Base-by-base conservation (phyloP, 2,329 filamentous ascomycete genomes). In the Pseudocercospora eumusae region DNA sequence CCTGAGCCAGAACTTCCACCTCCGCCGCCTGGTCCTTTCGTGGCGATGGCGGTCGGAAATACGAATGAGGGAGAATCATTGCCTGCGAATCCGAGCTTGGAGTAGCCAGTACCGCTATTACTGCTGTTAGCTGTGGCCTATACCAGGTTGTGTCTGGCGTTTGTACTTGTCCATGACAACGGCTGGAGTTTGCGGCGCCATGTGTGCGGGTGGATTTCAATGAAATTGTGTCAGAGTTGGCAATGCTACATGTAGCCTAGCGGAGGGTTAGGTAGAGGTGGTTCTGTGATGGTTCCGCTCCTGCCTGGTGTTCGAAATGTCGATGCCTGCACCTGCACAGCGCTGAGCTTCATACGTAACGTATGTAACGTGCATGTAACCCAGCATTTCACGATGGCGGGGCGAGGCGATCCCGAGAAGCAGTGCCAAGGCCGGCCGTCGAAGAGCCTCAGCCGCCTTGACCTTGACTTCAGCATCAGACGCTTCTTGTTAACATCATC, bases 121-220 rank as follows among this genome's bases (percentile, higher is more conserved):
- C 45, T 20, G n/a, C 61, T 60, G 55, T 67, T 74, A 66, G 72
- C 69, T 68, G 61, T 68, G 45, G 7, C 50, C 21, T 59, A 13
- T 27, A 54, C 23, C 20, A 7, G 28, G 15, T 23, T 45, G 27
- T 33, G 18, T 25, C 36, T 42, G 56, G 52, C 53, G 53, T 44
- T 59, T 69, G 62, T 89, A 97, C 95, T 99, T 99, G 95, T 99
- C 95, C 93, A 99, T 99, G 92, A 99, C 95, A 97, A 99, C 95
- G 91, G 95, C 95, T 74, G 95, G 95, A 77, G 95, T 98, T 87
- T 98, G 93, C 82, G 90, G 90, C 77, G 95, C 93, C 95, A 99
- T 99, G 73, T 76, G 83, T 66, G 66, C 58, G 59, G 56, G 23
- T 10, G 42, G 50, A 21, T 18, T 20, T 60, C 57, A 52, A 47